Conservation (phyloP, 106 monocot species). For the Dioscorea alata region DNA sequence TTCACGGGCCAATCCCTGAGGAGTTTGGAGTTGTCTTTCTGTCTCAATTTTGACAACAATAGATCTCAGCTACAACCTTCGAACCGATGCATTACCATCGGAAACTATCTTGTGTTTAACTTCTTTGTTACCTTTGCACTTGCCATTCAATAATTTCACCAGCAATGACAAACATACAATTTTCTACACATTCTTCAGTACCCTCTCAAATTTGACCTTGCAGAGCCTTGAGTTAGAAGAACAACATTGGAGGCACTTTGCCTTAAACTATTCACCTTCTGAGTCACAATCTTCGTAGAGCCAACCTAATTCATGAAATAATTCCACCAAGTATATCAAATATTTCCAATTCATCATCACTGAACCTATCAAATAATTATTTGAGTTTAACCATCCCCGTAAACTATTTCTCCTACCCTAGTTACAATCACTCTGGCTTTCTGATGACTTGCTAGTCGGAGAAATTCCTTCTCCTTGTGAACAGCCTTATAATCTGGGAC, state of each 20-base stretch:
- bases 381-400: slow-evolving; percentile 30
- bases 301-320: slow-evolving; percentile 30
- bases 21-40: slow-evolving; percentile 28
- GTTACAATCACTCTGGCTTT: slow-evolving; percentile 38
- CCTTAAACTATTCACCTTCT: slow-evolving; percentile 22
- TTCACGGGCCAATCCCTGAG: slow-evolving; percentile 24
- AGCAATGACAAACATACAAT: slow-evolving; percentile 30
- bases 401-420: slow-evolving; percentile 27
- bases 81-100: slow-evolving; percentile 38
- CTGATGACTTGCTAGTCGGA: slow-evolving; percentile 34
- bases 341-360: slow-evolving; percentile 24
- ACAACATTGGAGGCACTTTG: slow-evolving; percentile 20
- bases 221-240: slow-evolving; percentile 25
- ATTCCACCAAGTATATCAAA: slow-evolving; percentile 41
- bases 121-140: slow-evolving; percentile 18
- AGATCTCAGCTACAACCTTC: slow-evolving; percentile 36
- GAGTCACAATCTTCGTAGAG: slow-evolving; percentile 19
- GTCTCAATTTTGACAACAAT: slow-evolving; percentile 16
- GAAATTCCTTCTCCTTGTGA: slow-evolving; percentile 22
- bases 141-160: slow-evolving; percentile 30
- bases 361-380: slow-evolving; percentile 40
- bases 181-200: slow-evolving; percentile 27
- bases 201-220: slow-evolving; percentile 33
- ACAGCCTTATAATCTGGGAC: slow-evolving; percentile 20
- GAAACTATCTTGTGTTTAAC: slow-evolving; percentile 19